Percentiles rank a stretch among this genome's conserved stretches.
Evolutionary conservation across 768 basidiomycete species (phyloP).

Genomic region (Serendipita sp.): DNA sequence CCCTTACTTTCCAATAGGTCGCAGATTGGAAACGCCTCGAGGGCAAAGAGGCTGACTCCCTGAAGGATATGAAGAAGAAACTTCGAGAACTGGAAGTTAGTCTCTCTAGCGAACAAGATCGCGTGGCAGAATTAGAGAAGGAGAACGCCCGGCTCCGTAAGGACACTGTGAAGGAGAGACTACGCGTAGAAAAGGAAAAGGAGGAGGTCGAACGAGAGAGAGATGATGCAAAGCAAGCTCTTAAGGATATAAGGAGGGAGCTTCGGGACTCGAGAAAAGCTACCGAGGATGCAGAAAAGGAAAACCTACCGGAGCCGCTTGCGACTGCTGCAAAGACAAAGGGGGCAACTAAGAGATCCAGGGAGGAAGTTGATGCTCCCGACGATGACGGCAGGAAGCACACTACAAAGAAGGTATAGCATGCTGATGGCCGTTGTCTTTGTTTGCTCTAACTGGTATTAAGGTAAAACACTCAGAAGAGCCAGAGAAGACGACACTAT

Average conservation of each 20-base stretch:
- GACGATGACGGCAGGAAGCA: background rate
- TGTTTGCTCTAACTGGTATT: background rate
- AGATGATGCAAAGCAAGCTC: background rate
- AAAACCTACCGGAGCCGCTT: background rate
- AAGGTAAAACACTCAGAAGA: background rate
- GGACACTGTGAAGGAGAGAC: background rate
- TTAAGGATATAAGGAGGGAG: background rate
- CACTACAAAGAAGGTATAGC: background rate
- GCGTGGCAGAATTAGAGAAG: background rate
- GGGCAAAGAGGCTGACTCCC: background rate
- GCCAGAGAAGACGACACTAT: background rate
- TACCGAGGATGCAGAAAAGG: background rate
- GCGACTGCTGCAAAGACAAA: background rate
- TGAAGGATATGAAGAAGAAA: background rate
- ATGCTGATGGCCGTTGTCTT: background rate
- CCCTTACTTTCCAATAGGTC: background rate
- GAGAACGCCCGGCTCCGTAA: background rate
- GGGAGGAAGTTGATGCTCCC: background rate
- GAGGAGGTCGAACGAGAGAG: background rate
- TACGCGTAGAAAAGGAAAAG: background rate
- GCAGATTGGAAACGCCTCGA: background rate
- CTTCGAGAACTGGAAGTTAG: background rate
- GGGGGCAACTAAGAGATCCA: background rate
- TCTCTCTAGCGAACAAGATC: background rate
- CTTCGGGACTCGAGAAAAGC: background rate